Evolutionary conservation across 768 basidiomycete genomes (phyloP).

Genomic region (Suillus alpinus): DNA sequence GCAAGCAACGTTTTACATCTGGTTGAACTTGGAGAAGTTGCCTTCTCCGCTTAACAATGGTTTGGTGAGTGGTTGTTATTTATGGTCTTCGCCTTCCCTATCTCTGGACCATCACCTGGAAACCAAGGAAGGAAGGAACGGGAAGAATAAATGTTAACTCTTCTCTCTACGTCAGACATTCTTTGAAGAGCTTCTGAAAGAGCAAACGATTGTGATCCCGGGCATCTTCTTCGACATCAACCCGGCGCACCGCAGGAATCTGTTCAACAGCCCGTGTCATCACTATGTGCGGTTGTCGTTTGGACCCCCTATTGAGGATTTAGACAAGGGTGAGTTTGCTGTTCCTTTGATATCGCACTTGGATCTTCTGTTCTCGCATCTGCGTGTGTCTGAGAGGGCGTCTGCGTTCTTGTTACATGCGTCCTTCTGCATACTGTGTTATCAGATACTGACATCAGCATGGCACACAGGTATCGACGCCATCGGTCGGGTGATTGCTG

Average conservation of each 20-base stretch:
- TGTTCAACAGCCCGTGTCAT: constrained; percentile 89
- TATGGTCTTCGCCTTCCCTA: background rate
- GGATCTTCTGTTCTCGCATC: background rate
- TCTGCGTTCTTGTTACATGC: background rate
- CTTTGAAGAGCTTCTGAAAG: constrained; percentile 92
- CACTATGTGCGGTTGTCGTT: constrained; percentile 87
- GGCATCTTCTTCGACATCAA: constrained; percentile 86
- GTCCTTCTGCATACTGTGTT: background rate
- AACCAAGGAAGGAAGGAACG: background rate
- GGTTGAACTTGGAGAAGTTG: constrained; percentile 82
- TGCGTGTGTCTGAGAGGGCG: background rate
- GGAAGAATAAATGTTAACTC: background rate
- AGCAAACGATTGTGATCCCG: constrained; percentile 87
- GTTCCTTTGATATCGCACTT: background rate
- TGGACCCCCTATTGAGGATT: constrained; percentile 75
- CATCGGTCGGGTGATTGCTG: constrained; percentile 74
- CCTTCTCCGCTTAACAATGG: constrained; percentile 86
- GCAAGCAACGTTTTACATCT: constrained; percentile 88
- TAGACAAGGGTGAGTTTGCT: constrained; percentile 61
- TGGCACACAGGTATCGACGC: constrained; percentile 70
- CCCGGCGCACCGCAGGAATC: constrained; percentile 79
- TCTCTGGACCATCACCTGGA: background rate
- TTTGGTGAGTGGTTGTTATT: constrained; percentile 46
- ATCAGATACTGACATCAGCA: constrained; percentile 1
- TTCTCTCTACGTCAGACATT: constrained; percentile 54